Evolutionary conservation across 2,329 filamentous ascomycete species (phyloP).

Genomic region (Ophiostoma australiae): DNA sequence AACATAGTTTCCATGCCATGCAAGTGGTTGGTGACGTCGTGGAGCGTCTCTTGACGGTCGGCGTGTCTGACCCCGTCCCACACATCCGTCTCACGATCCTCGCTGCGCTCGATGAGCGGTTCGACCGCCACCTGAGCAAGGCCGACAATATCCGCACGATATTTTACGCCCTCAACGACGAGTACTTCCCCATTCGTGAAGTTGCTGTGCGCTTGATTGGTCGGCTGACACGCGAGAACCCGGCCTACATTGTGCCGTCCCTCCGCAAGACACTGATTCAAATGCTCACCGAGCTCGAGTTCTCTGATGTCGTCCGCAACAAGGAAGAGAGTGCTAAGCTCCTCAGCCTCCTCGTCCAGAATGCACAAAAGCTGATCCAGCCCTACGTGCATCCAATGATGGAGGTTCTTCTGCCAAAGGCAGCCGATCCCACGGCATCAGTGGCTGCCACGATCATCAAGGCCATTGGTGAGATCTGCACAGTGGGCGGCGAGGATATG

Average conservation of each 20-base stretch:
- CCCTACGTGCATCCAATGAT: conserved; percentile 98
- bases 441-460: conserved; percentile 94
- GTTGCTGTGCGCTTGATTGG: conserved; percentile 96
- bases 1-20: conserved; percentile 93
- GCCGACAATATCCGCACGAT: conserved; percentile 94
- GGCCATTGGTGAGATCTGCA: conserved; percentile 89
- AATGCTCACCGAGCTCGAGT: conserved; percentile 91
- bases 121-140: conserved; percentile 93
- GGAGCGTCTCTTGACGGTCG: conserved; percentile 90
- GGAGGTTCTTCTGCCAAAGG: conserved; percentile 87
- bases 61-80: conserved; percentile 84
- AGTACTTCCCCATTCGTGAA: conserved; percentile 86
- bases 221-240: conserved; percentile 82
- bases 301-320: conserved; percentile 86
- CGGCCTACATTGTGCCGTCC: conserved; percentile 95
- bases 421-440: conserved; percentile 74
- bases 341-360: conserved; percentile 85
- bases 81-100: conserved; percentile 86
- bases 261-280: conserved; percentile 93
- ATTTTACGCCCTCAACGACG: conserved; percentile 93
- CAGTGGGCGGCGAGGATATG: conserved; percentile 92
- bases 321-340: conserved; percentile 96
- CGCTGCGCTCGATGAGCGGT: conserved; percentile 82
- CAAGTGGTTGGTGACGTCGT: conserved; percentile 98
- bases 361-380: conserved; percentile 87